These are phyloP conservation scores for Mycena polygramma DNA, from an alignment of 768 basidiomycete genomes.

Conservation along the genomic window DNA sequence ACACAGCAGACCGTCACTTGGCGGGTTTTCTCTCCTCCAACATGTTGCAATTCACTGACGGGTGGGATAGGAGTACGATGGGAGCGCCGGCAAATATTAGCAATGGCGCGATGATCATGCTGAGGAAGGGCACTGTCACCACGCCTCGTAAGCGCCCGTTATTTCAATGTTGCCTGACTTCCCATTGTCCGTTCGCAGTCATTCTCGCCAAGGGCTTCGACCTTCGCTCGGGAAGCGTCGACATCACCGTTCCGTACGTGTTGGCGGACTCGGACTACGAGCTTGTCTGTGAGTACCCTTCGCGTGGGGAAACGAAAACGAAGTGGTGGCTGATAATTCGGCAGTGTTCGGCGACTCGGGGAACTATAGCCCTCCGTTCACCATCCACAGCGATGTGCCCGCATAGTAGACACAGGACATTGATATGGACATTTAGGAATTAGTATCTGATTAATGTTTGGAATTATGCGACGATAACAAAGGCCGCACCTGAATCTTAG, in stretches of 20 bases:
- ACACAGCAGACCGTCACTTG: conserved; percentile 44
- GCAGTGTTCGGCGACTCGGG: conserved; percentile 52
- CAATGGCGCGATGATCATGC: conserved; percentile 36
- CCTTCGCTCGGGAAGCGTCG: conserved; percentile 37
- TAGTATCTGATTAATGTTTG: not conserved
- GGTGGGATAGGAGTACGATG: conserved; percentile 39
- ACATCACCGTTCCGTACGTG: conserved; percentile 39
- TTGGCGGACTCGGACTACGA: conserved; percentile 37
- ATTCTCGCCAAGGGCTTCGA: conserved; percentile 40
- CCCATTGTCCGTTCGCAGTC: conserved; percentile 31
- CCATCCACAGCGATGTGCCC: conserved; percentile 37
- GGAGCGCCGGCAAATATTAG: conserved; percentile 42
- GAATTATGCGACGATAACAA: not conserved
- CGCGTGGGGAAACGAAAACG: not conserved
- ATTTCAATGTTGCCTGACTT: not conserved
- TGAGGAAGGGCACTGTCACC: conserved; percentile 27
- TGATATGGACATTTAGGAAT: not conserved
- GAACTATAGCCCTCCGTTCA: conserved; percentile 44
- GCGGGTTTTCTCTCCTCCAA: conserved; percentile 35
- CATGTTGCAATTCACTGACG: not conserved
- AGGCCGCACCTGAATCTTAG: no score
- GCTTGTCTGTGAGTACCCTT: conserved; percentile 41
- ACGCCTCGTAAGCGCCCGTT: conserved; percentile 1
- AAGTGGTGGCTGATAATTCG: not conserved
- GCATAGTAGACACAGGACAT: not conserved